These are phyloP conservation scores for Amyloporia xantha DNA, from an alignment of 768 basidiomycete genomes.

Conservation along the genomic window DNA sequence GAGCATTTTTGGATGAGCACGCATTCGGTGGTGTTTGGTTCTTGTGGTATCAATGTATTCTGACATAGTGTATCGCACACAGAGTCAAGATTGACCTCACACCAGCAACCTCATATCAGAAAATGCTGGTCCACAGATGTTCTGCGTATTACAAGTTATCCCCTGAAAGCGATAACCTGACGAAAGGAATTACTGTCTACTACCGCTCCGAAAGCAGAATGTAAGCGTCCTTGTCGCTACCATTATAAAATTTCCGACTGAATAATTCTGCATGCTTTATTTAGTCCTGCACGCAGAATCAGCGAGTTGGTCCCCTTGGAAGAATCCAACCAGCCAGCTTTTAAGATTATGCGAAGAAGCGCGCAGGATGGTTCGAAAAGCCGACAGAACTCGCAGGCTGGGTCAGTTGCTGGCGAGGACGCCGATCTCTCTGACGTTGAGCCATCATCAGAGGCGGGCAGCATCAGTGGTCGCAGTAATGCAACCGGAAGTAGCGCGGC, in stretches of 20 bases:
- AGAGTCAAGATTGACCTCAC: slow-evolving; percentile 62
- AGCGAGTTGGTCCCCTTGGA: slow-evolving; percentile 76
- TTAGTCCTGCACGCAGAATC: slow-evolving; percentile 63
- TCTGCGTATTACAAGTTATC: slow-evolving; percentile 72
- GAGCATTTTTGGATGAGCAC: not conserved
- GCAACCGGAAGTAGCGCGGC: slow-evolving; percentile 44
- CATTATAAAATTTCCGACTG: too few relatives aligned
- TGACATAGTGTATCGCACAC: not conserved
- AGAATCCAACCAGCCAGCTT: slow-evolving; percentile 60
- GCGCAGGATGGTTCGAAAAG: slow-evolving; percentile 46
- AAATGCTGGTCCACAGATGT: slow-evolving; percentile 80
- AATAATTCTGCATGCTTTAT: slow-evolving; percentile 1
- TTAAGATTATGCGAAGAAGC: slow-evolving; percentile 82
- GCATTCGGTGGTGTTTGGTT: not conserved
- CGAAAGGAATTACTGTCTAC: slow-evolving; percentile 56
- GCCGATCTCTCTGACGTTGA: slow-evolving; percentile 67
- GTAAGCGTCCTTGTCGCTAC: slow-evolving; percentile 38
- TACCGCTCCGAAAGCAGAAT: slow-evolving; percentile 63
- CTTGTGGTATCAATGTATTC: not conserved
- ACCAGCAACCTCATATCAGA: slow-evolving; percentile 75
- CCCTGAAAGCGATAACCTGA: slow-evolving; percentile 59
- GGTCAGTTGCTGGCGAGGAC: slow-evolving; percentile 70
- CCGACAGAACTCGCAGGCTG: slow-evolving; percentile 61
- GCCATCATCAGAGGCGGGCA: too few relatives aligned
- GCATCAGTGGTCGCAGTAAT: slow-evolving; percentile 65